Conservation (phyloP, 106 monocot genomes). For the Dioscorea dumetorum region DNA sequence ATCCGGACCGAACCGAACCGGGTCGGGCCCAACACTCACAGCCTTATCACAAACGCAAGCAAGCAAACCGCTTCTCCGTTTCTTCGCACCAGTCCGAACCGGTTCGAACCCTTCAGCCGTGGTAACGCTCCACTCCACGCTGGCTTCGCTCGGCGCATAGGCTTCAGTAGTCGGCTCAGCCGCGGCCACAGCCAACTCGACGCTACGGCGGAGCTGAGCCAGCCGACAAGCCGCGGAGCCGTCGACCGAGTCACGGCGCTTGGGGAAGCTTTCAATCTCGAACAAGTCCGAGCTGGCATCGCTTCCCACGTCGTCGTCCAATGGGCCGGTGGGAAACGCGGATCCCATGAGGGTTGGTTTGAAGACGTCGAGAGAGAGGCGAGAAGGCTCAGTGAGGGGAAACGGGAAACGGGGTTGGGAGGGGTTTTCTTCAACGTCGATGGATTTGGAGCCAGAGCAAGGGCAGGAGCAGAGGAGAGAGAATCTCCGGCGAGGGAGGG, state of each 20-base stretch:
- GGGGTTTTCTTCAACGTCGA: background rate
- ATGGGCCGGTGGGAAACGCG: background rate
- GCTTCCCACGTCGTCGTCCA: slow-evolving; percentile 3
- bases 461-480: slow-evolving; percentile 26
- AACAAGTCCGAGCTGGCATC: slow-evolving; percentile 12
- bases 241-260: background rate
- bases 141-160: slow-evolving; percentile 71
- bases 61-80: slow-evolving; percentile 12
- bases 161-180: slow-evolving; percentile 15
- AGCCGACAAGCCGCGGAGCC: background rate
- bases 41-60: slow-evolving; percentile 56
- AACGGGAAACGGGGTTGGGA: too few species aligned
- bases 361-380: slow-evolving; percentile 6
- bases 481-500: slow-evolving; percentile 22
- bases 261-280: slow-evolving; percentile 14
- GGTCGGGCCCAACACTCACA: slow-evolving; percentile 23
- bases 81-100: slow-evolving; percentile 8
- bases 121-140: slow-evolving; percentile 11
- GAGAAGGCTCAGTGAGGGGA: background rate
- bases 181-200: background rate
- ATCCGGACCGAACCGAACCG: background rate
- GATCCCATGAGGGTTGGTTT: background rate
- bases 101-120: slow-evolving; percentile 14
- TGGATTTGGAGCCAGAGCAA: slow-evolving; percentile 30
- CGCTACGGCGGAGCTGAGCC: slow-evolving; percentile 7